Percentiles rank a stretch among this genome's conserved stretches.
These are phyloP conservation scores for Ustilago loliicola DNA, from an alignment of 1,284 basidiomycete genomes.

Conservation along the genomic window DNA sequence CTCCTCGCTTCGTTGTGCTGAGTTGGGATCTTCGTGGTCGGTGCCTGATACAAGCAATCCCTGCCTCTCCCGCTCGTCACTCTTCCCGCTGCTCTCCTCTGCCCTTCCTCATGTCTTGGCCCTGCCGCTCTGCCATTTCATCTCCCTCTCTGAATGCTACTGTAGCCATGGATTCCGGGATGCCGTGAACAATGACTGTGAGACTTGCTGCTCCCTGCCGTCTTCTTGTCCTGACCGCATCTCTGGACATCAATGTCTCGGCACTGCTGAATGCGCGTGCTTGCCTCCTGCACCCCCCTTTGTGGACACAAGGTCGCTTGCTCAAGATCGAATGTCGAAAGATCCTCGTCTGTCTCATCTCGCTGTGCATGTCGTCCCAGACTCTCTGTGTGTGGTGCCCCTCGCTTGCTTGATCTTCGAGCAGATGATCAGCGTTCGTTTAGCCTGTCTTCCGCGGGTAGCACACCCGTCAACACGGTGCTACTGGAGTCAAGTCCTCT, in stretches of 20 bases:
- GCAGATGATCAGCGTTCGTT: neutral
- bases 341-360: constrained; percentile 1
- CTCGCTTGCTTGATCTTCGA: neutral
- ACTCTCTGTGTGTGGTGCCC: neutral
- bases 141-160: neutral
- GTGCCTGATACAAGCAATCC: constrained; percentile 8
- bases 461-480: neutral
- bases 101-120: neutral
- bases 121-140: neutral
- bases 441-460: constrained; percentile 2
- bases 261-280: neutral
- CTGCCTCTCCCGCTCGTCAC: neutral
- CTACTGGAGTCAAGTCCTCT: neutral
- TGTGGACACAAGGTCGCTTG: neutral
- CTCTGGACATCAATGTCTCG: neutral
- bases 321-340: neutral
- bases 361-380: neutral
- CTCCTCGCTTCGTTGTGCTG: constrained; percentile 5
- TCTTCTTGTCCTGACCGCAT: neutral
- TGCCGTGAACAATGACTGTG: neutral
- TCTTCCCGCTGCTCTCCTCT: neutral
- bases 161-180: neutral
- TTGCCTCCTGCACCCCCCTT: neutral
- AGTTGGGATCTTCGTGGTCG: constrained; percentile 2
- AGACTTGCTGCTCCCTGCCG: neutral